Conservation (phyloP, 2,329 filamentous ascomycete species). For the Apiospora phragmitis region DNA sequence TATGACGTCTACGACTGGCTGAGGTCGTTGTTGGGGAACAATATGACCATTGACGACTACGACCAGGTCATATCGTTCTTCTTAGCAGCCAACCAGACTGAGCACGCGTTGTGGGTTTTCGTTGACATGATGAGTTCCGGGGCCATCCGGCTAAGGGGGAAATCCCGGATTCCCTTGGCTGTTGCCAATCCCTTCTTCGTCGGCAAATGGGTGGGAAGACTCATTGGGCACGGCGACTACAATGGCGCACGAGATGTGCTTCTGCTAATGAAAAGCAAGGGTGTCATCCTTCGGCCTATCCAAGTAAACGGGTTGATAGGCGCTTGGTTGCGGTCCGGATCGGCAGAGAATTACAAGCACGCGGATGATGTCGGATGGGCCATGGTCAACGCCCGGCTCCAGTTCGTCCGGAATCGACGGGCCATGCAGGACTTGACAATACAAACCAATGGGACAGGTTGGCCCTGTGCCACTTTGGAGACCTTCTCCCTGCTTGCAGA, state of each 20-base stretch:
- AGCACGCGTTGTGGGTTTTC: conserved; percentile 74
- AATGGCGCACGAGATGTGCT: conserved; percentile 73
- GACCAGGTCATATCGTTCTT: conserved; percentile 73
- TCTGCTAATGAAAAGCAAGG: conserved; percentile 71
- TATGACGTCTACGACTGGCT: conserved; percentile 69
- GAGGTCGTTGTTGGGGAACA: conserved; percentile 56
- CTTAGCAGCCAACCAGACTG: conserved; percentile 62
- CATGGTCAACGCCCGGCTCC: conserved; percentile 71
- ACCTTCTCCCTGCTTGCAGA: conserved; percentile 76
- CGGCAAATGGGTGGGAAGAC: conserved; percentile 83
- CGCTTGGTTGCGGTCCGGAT: conserved; percentile 70
- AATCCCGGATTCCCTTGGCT: conserved; percentile 44
- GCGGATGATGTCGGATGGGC: conserved; percentile 72
- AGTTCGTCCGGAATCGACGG: conserved; percentile 56
- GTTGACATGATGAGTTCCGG: conserved; percentile 84
- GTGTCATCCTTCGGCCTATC: conserved; percentile 67
- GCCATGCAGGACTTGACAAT: conserved; percentile 18
- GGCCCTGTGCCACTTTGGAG: conserved; percentile 67
- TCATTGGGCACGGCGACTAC: conserved; percentile 71
- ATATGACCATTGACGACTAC: conserved; percentile 73
- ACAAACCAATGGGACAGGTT: conserved; percentile 33
- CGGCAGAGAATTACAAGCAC: conserved; percentile 51
- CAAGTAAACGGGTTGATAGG: conserved; percentile 83
- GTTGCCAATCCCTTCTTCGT: conserved; percentile 78
- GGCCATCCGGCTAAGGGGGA: conserved; percentile 47